phyloP scores from a whole-genome alignment of 2,329 filamentous ascomycete species.

The Magnaporthiopsis poae region DNA sequence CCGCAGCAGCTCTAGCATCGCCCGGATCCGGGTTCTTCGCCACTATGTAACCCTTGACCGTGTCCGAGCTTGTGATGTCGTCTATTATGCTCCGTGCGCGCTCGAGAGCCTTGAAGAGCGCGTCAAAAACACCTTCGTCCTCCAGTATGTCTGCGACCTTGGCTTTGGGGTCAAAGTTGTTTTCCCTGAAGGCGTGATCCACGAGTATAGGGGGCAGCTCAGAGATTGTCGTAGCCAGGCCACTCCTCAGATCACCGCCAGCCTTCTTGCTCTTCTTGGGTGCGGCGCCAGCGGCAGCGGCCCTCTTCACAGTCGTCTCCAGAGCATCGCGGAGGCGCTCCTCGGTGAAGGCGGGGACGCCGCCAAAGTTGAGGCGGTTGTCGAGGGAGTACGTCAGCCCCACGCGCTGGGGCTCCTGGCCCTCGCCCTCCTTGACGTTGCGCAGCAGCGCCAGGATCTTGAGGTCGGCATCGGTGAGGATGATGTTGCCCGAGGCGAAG shows the following conservation, averaged over 20 bases:
- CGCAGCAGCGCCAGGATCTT: conserved; percentile 74
- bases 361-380: conserved; percentile 72
- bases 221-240: conserved; percentile 72
- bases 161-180: conserved; percentile 57
- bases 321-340: conserved; percentile 63
- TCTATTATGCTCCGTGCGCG: conserved; percentile 62
- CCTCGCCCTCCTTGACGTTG: conserved; percentile 68
- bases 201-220: conserved; percentile 82
- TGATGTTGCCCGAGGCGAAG: conserved; percentile 87
- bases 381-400: conserved; percentile 72
- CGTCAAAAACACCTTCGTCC: conserved; percentile 52
- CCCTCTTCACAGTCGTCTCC: conserved; percentile 52
- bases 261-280: conserved; percentile 43
- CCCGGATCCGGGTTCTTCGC: conserved; percentile 45
- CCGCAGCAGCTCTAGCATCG: conserved; percentile 4
- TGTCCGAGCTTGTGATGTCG: conserved; percentile 55
- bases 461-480: conserved; percentile 75
- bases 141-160: conserved; percentile 62
- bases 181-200: conserved; percentile 69
- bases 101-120: conserved; percentile 57
- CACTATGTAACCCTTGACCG: conserved; percentile 76
- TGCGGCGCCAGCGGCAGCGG: conserved; percentile 33
- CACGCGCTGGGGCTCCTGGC: conserved; percentile 71
- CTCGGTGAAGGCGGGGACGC: conserved; percentile 63
- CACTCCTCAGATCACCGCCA: conserved; percentile 67